Evolutionary conservation across 495 filamentous ascomycete genomes (phyloP), one percentile per base, ranked within the genome.

Genomic region (Cercophora newfieldiana): DNA sequence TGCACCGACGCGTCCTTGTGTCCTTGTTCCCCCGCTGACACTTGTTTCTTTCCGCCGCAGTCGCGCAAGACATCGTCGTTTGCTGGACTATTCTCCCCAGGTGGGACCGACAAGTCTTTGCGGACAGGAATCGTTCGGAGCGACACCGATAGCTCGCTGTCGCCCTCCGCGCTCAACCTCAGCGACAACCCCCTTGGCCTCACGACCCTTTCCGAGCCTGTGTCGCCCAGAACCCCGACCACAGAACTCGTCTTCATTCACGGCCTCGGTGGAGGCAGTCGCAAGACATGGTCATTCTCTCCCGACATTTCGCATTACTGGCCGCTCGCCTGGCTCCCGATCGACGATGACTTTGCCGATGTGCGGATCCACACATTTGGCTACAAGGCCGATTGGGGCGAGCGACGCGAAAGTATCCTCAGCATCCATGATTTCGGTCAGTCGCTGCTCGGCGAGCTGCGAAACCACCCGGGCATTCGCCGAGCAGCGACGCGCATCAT

Each of bases 361-460:
- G 67, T 69, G 21, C 68, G 75, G 1, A 71, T 77, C 16, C 72
- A 73, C 55, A 30, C 68, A 1, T 76, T 72, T 31, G 75, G 75
- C 21, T 76, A 77, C 47, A 72, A 70, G 7, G 69, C 68, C 18
- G 67, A 78, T 37, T 78, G 71, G 70, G 56, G 47, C 12, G 65
- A 72, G 57, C 28, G 72, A 65, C 55, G 70, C 14, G 24, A 74
- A 31, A 81, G 74, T 66, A 67, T 72, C 47, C 67, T 85, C 0
- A 77, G 76, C 22, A 74, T 83, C 21, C 75, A 78, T 53, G 74
- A 82, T 68, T 83, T 86, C 61, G 81, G 66, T 8, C 76, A 78
- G 51, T 69, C 75, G 10, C 57, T 85, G 7, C 68, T 86, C 18
- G 75, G 66, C 24, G 75, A 72, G 21, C 59, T 85, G 1, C 68